Conservation (phyloP, 2,329 filamentous ascomycete genomes). For the Paecilomyces niveus region DNA sequence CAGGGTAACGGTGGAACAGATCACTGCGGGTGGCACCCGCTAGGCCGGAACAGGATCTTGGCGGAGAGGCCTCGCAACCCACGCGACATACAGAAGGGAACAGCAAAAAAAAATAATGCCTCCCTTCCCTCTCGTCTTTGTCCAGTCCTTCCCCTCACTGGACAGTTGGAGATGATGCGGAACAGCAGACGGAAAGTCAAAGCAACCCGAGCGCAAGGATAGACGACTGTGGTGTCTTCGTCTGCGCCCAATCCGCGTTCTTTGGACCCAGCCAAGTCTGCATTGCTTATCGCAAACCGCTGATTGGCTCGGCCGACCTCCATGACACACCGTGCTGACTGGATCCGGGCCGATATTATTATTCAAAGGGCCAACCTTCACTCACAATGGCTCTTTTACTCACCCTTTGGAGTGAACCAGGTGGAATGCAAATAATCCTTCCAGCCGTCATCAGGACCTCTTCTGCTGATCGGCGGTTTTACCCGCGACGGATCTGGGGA, state of each 20-base stretch:
- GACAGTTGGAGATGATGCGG: too few species aligned
- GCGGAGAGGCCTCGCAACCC: neutral
- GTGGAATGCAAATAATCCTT: neutral
- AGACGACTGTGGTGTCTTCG: neutral
- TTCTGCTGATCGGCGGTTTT: neutral
- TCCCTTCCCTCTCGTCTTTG: neutral
- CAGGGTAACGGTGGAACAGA: neutral
- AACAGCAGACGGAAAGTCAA: neutral
- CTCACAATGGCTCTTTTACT: neutral
- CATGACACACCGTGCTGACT: slow-evolving; percentile 30
- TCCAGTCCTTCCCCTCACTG: neutral
- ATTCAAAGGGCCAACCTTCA: neutral
- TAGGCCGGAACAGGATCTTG: neutral
- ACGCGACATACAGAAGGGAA: neutral
- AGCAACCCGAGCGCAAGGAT: too few species aligned
- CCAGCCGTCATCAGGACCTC: neutral
- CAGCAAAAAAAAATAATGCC: neutral
- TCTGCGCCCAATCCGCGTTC: neutral
- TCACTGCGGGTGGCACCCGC: neutral
- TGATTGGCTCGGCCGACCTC: slow-evolving; percentile 1
- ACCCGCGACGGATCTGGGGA: neutral
- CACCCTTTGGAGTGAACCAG: neutral
- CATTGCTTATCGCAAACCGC: neutral
- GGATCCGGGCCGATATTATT: slow-evolving; percentile 8
- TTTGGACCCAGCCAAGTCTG: neutral